Base-by-base conservation (phyloP, 2,329 filamentous ascomycete species). In the Metarhizium sp. region DNA sequence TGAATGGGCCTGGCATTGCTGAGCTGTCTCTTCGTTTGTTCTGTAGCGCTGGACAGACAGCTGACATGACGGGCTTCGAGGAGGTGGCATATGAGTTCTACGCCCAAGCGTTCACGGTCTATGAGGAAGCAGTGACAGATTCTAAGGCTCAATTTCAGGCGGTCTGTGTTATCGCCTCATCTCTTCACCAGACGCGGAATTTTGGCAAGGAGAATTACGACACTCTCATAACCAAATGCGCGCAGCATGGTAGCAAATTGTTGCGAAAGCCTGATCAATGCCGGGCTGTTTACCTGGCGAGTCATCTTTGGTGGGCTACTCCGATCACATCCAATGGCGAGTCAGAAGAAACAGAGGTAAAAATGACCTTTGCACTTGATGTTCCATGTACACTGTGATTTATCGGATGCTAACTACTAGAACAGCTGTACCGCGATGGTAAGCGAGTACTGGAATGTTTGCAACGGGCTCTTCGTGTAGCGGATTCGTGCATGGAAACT, bases 141-240 rank as follows among this genome's bases (percentile, higher is more conserved):
- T 96, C 91, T 16, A 87, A 95, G 69, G 92, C 92, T 14, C 94
- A 99, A 69, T 99, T 97, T 76, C 94, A 99, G 73, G 92, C 94
- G 1, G 94, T 99, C 0, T 96, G 92, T 63, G 87, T 96, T 43
- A 91, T 99, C 65, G 90, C 92, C 2, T 90, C 88, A 55, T 90
- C 89, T 5, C 76, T 99, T 55, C 92, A 96, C 67, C 87, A 90
- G 60, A 92, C 90, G 13, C 81, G 92, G 57, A 86, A 92, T 65
- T 99, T 99, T 69, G 86, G 89, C 59, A 92, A 92, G 69, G 94
- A 99, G 73, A 99, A 97, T 67, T 99, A 97, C 71, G 95, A 99
- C 70, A 99, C 94, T 0, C 78, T 99, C 38, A 99, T 99, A 67
- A 99, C 94, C 10, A 99, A 99, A 73, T 95, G 91, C 62, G 92